Evolutionary conservation across 2,329 filamentous ascomycete genomes (phyloP).

Genomic region (Whalleya microplaca): DNA sequence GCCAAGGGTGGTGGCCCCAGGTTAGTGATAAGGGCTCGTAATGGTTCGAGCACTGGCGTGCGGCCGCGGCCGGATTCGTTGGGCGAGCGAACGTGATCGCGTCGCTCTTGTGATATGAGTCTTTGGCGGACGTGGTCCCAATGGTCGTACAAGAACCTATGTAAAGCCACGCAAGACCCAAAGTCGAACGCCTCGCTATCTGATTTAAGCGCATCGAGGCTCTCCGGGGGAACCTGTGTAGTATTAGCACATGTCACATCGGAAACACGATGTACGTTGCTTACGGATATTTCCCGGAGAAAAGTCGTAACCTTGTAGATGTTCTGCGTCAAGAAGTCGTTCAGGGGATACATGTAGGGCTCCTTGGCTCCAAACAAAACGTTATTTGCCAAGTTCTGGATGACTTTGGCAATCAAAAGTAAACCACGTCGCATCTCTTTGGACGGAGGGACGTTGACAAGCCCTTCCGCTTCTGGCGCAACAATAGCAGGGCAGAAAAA

Average conservation of each 20-base stretch:
- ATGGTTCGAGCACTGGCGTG: conserved; percentile 61
- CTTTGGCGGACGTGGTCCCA: conserved; percentile 72
- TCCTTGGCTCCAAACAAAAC: conserved; percentile 74
- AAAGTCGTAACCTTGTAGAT: conserved; percentile 71
- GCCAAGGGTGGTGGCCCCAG: conserved; percentile 69
- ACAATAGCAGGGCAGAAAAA: conserved; percentile 77
- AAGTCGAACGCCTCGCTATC: conserved; percentile 65
- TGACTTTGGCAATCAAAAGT: conserved; percentile 70
- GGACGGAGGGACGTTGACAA: conserved; percentile 63
- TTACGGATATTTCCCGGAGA: conserved; percentile 67
- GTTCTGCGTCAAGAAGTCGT: conserved; percentile 69
- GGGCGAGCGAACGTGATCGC: conserved; percentile 59
- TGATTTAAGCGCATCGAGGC: conserved; percentile 44
- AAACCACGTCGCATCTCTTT: conserved; percentile 72
- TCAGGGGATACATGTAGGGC: conserved; percentile 72
- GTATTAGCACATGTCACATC: conserved; percentile 21
- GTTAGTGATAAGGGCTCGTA: conserved; percentile 66
- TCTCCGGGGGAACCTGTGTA: conserved; percentile 51
- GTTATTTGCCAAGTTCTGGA: conserved; percentile 74
- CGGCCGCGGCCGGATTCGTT: conserved; percentile 55
- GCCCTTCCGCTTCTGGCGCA: conserved; percentile 67
- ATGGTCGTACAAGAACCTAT: conserved; percentile 72
- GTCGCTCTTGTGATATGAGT: conserved; percentile 61
- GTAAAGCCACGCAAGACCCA: conserved; percentile 70
- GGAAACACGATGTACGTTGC: conserved; percentile 26